Conservation (phyloP, 495 filamentous ascomycete species). For the Penicillium roqueforti region DNA sequence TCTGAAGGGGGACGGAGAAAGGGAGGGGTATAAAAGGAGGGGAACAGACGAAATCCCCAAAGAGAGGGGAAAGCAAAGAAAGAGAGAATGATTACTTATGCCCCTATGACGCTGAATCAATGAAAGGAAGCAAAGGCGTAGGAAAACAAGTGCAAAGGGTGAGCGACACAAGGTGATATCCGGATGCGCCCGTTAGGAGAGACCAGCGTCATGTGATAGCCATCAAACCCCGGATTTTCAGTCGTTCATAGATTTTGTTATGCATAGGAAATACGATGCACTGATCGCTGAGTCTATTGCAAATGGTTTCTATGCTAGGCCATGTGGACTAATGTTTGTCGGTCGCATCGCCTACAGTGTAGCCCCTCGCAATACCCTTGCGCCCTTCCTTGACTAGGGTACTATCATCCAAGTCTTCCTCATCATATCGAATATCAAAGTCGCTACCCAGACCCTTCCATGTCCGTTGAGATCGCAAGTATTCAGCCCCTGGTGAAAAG, state of each 20-base stretch:
- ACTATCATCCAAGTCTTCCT: conserved; percentile 47
- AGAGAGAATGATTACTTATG: not conserved
- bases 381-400: conserved; percentile 74
- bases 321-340: conserved; percentile 34
- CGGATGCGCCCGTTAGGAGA: conserved; percentile 23
- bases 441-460: conserved; percentile 94
- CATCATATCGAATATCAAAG: conserved; percentile 64
- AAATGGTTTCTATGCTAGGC: conserved; percentile 6
- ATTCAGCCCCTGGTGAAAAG: conserved; percentile 88
- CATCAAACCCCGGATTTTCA: conserved; percentile 6
- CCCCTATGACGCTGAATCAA: not conserved
- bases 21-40: conserved; percentile 13
- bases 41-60: conserved; percentile 3
- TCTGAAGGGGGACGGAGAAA: conserved; percentile 20
- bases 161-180: conserved; percentile 7
- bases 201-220: conserved; percentile 27
- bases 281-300: conserved; percentile 9
- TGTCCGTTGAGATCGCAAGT: conserved; percentile 71
- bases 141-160: conserved; percentile 8
- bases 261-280: not conserved
- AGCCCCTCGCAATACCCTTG: conserved; percentile 86
- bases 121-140: conserved; percentile 7
- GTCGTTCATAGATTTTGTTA: not conserved
- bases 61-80: conserved; percentile 5
- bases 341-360: conserved; percentile 62